Evolutionary conservation across 139 green algal genomes (phyloP).

Genomic region (Microglena sp.): DNA sequence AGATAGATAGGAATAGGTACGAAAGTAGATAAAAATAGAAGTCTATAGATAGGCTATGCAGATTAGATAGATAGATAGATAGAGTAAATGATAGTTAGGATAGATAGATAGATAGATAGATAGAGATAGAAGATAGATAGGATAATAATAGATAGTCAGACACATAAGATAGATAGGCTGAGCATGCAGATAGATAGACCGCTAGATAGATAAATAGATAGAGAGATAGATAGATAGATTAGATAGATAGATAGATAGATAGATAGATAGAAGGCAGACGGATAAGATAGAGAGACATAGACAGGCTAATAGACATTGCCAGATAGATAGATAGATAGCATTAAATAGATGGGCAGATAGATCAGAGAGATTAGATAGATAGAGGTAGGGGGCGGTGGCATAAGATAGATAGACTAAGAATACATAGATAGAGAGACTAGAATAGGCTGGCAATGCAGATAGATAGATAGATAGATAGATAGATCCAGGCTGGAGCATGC

Average conservation of each 20-base stretch:
- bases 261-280: background rate
- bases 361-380: too few species aligned
- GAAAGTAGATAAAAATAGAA: background rate
- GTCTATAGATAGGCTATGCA: background rate
- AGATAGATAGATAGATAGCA: too few species aligned
- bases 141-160: background rate
- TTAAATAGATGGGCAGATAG: too few species aligned
- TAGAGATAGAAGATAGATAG: background rate
- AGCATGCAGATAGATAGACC: background rate
- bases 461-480: too few species aligned
- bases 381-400: too few species aligned
- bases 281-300: too few species aligned
- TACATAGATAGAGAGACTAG: too few species aligned
- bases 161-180: background rate
- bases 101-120: background rate
- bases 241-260: background rate
- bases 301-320: too few species aligned
- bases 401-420: too few species aligned
- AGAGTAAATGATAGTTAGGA: background rate
- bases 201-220: background rate
- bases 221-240: background rate
- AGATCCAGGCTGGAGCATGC: too few species aligned
- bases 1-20: background rate
- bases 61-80: background rate
- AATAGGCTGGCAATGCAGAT: too few species aligned